Percentiles rank a stretch among this genome's conserved stretches.
Evolutionary conservation across 1,284 basidiomycete genomes (phyloP).

Genomic region (Kalmanozyma brasiliensis): DNA sequence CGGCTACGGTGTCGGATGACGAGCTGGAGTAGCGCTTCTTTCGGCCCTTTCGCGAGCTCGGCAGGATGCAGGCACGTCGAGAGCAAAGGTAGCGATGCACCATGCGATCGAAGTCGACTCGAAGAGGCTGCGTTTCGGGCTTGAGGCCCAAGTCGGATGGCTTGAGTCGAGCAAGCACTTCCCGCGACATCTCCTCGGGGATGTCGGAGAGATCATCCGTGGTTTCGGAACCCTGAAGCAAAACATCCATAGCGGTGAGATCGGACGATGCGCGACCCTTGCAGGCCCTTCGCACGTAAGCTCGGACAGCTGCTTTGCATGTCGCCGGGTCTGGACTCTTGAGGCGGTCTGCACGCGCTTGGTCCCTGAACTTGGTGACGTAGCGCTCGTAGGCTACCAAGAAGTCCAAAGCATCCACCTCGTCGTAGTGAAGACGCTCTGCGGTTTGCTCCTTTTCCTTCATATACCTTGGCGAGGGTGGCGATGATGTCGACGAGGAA

Average conservation of each 20-base stretch:
- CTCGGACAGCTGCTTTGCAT: conserved; percentile 37
- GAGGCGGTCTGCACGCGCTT: conserved; percentile 32
- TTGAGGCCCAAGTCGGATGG: conserved; percentile 35
- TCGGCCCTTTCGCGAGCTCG: conserved; percentile 10
- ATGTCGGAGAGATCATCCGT: conserved; percentile 9
- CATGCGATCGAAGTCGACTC: conserved; percentile 43
- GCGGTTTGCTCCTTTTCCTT: conserved; percentile 8
- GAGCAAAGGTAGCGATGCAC: conserved; percentile 43
- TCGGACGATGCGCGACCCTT: conserved; percentile 32
- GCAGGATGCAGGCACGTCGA: conserved; percentile 24
- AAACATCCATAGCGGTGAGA: conserved; percentile 21
- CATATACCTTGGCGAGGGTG: conserved; percentile 4
- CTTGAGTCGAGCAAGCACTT: conserved; percentile 24
- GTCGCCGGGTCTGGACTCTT: conserved; percentile 38
- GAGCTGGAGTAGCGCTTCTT: conserved; percentile 26
- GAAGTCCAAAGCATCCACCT: conserved; percentile 56
- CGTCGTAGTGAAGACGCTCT: conserved; percentile 32
- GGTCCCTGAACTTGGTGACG: conserved; percentile 34
- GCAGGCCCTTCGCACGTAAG: conserved; percentile 30
- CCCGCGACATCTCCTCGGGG: conserved; percentile 13
- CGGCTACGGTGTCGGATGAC: conserved; percentile 17
- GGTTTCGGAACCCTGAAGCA: conserved; percentile 6
- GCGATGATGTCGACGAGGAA: conserved; percentile 9
- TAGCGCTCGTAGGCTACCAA: conserved; percentile 55
- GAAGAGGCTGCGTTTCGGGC: conserved; percentile 37